Evolutionary conservation across 192 early-diverging fungal species (phyloP), one percentile per base, ranked within the genome.

Genomic region (Linnemannia elongata): DNA sequence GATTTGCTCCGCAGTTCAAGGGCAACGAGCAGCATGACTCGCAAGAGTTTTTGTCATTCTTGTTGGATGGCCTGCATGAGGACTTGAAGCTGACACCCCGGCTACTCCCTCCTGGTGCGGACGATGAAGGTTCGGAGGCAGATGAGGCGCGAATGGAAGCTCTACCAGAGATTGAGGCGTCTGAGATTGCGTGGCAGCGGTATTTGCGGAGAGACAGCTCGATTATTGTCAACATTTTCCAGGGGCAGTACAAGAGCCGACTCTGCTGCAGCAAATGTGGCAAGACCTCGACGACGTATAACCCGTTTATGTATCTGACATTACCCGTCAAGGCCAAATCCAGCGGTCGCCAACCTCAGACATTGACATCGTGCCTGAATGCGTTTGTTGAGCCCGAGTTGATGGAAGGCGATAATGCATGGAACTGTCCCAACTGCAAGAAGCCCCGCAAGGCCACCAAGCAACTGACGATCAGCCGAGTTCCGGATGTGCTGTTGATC

Each of bases 1-100:
- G 92, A 44, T 95, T 94, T 86, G 95, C 95, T 47, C 92, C 94
- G 9, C 95, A 97, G 80, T 99, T 98, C 86, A 91, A 90, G 45
- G 96, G 96, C 9, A 94, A 92, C 68, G 97, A 99, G 71, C 98
- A 99, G 85, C 97, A 99, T 41, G 98, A 99, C 89, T 96, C 96
- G 1, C 98, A 99, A 82, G 98, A 99, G 89, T 99, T 99, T 89
- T 90, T 98, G 17, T 91, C 93, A 6, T 99, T 96, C 82, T 85
- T 99, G 72, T 85, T 99, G 36, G 97, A 99, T 90, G 90, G 94
- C 0, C 82, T 99, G 24, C 98, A 99, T 82, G 98, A 99, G 88
- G 95, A 97, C 78, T 82, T 98, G 44, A 99, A 99, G 80, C 78
- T 93, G 30, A 91, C 93, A 13, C 73, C 78, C 4, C 70, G 87